A percentile compares a stretch with the other conserved stretches of the same genome.
Conservation (phyloP, 2,329 filamentous ascomycete species). For the Cercospora canescens region DNA sequence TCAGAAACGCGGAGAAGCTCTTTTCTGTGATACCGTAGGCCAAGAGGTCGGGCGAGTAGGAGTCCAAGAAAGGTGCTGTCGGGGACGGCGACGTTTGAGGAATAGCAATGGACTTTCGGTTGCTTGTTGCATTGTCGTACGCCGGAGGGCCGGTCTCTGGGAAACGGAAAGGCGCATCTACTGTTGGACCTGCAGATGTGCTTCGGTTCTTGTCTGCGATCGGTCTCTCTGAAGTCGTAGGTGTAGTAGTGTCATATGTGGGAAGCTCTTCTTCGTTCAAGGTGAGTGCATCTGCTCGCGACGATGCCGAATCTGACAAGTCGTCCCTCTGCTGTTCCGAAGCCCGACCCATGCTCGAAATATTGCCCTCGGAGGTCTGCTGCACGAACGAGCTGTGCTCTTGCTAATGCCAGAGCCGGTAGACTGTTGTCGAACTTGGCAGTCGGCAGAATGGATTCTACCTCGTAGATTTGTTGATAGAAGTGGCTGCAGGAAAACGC, state of each 20-base stretch:
- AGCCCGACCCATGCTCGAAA: background rate
- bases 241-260: slow-evolving; percentile 7
- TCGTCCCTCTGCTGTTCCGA: slow-evolving; percentile 7
- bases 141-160: slow-evolving; percentile 17
- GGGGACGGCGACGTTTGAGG: slow-evolving; percentile 17
- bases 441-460: too few species aligned
- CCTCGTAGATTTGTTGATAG: background rate
- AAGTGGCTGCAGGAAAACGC: background rate
- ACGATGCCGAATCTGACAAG: slow-evolving; percentile 18
- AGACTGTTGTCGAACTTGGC: too few species aligned
- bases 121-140: slow-evolving; percentile 2
- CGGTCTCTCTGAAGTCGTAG: background rate
- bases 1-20: slow-evolving; percentile 21
- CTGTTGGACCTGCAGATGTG: slow-evolving; percentile 8
- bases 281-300: slow-evolving; percentile 12
- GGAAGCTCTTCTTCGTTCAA: slow-evolving; percentile 17
- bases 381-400: background rate
- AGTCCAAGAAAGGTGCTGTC: slow-evolving; percentile 18
- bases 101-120: slow-evolving; percentile 17
- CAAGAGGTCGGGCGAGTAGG: slow-evolving; percentile 19
- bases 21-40: slow-evolving; percentile 21
- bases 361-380: background rate
- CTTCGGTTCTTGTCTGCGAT: background rate
- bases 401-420: background rate
- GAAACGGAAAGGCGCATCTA: slow-evolving; percentile 20